These are phyloP conservation scores for Gracilariopsis chorda DNA, from an alignment of 23 red algal species.

Conservation along the genomic window DNA sequence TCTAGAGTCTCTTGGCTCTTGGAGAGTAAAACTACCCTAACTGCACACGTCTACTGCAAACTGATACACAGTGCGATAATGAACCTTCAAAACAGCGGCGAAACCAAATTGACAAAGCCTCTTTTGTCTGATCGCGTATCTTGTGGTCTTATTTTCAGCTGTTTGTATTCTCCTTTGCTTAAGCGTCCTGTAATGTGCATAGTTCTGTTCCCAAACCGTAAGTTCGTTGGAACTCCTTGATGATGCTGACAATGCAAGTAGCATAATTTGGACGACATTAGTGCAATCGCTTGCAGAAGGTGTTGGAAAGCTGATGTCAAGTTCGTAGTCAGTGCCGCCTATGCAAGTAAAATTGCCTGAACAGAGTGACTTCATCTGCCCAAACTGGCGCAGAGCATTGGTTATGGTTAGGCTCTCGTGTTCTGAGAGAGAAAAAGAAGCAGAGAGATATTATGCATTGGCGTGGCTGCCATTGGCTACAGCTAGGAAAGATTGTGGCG, in stretches of 20 bases:
- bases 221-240: neutral
- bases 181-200: too few species aligned
- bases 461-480: too few species aligned
- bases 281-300: neutral
- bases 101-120: neutral
- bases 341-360: too few species aligned
- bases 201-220: too few species aligned
- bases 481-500: too few species aligned
- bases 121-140: neutral
- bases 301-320: neutral
- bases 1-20: neutral
- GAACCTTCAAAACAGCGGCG: neutral
- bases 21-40: neutral
- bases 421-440: too few species aligned
- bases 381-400: too few species aligned
- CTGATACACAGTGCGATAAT: neutral
- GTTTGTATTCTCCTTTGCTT: too few species aligned
- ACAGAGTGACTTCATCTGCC: too few species aligned
- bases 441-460: too few species aligned
- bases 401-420: too few species aligned
- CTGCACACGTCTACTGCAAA: neutral
- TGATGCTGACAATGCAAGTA: neutral
- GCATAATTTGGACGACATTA: neutral
- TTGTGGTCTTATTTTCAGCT: neutral
- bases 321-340: too few species aligned